Evolutionary conservation across 192 early-diverging fungal genomes (phyloP), one percentile per base, ranked within the genome.

Genomic region (Backusella sp.): DNA sequence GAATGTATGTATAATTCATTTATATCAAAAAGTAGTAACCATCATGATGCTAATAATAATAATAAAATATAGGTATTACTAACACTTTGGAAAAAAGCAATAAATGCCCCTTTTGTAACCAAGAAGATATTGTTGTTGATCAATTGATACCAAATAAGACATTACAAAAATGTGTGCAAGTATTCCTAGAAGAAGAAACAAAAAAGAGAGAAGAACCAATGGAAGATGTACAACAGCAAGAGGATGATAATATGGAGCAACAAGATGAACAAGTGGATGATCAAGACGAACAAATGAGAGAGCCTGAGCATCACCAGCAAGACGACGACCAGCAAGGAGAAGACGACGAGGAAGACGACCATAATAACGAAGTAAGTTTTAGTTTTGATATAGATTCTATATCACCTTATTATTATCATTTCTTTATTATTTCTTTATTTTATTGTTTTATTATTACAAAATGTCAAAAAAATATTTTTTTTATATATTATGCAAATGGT

Each of bases 1-100:
- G 90, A 96, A 83, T 98, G 97, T 87, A 96, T 26, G 79, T 62
- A 28, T 72, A 46, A 41, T 70, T 41, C 72, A 11, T 66, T 71
- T 72, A 67, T 59, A 67, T 42, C 6, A 65, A 35, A 46, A 72
- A 46, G 66, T 32, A 32, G 32, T 32, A 32, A 32, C 32, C 32
- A 32, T 32, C 32, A 32, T 32, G 32, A 32, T 32, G 32, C 32
- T 32, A 69, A 46, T 30, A 68, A 35, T 30, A 68, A 35, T 75
- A 26, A 56, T 32, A 12, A 30, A 26, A 39, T 26, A 28, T 70
- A 79, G 78, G 78, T 52, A 79, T 79, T 62, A 72, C 69, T 23
- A 36, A 37, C 23, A n/a, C 53, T 49, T 39, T 79, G 32, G 73
- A 74, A 66, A 74, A 70, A 34, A 70, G 49, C 41, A 68, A 67